These are phyloP conservation scores for Pseudocercospora vitis DNA, from an alignment of 2,329 filamentous ascomycete genomes.

Conservation along the genomic window DNA sequence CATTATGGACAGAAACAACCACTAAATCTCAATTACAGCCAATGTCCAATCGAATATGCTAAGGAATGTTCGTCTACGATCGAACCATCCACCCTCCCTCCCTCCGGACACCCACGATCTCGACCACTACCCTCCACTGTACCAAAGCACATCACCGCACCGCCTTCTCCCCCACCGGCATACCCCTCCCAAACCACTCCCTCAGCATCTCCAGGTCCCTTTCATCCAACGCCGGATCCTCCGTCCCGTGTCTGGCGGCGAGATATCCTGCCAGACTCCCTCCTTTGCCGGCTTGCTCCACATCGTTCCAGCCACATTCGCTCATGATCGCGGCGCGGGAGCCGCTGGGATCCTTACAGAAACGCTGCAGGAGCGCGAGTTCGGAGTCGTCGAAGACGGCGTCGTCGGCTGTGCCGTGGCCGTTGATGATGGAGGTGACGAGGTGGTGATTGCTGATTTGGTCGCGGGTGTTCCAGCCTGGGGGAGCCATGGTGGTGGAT, in stretches of 20 bases:
- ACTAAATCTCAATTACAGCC: too few relatives aligned
- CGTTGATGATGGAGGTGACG: constrained; percentile 17
- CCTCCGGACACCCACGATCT: too few relatives aligned
- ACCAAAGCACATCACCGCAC: constrained; percentile 4
- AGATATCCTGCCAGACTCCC: constrained; percentile 10
- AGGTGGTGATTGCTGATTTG: constrained; percentile 19
- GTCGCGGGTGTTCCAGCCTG: constrained; percentile 13
- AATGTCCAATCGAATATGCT: too few relatives aligned
- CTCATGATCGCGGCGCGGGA: constrained; percentile 8
- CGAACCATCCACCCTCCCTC: too few relatives aligned
- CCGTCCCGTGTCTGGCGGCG: constrained; percentile 13
- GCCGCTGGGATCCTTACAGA: constrained; percentile 4
- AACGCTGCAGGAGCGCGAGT: constrained; percentile 7
- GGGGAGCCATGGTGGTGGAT: too few relatives aligned
- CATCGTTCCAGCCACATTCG: constrained; percentile 12
- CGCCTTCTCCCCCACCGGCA: constrained; percentile 11
- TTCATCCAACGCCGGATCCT: constrained; percentile 16
- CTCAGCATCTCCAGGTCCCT: constrained; percentile 18
- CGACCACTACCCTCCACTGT: too few relatives aligned
- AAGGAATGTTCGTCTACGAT: too few relatives aligned
- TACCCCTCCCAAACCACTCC: constrained; percentile 17
- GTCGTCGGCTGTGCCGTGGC: constrained; percentile 6
- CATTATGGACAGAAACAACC: too few relatives aligned
- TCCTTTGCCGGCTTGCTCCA: not conserved
- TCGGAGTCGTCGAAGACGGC: constrained; percentile 6